A percentile compares a stretch with the other conserved stretches of the same genome.
Evolutionary conservation across 108 stramenopile species (phyloP).

Genomic region (Bacterosira constricta): DNA sequence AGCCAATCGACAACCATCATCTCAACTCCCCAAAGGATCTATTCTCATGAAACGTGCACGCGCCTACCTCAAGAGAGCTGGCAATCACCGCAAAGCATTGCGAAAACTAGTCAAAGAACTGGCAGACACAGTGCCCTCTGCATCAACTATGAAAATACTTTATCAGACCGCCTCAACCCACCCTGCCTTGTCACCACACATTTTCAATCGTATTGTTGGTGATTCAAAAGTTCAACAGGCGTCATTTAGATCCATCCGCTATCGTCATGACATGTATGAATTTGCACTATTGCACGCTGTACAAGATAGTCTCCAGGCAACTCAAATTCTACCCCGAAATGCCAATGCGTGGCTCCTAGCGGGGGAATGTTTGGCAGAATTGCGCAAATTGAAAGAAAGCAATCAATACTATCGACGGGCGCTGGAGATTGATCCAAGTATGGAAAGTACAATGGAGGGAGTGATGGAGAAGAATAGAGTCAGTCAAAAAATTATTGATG

Average conservation of each 20-base stretch:
- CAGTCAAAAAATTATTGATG: constrained; percentile 66
- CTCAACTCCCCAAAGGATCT: constrained; percentile 54
- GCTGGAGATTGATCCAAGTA: constrained; percentile 56
- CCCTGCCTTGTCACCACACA: constrained; percentile 43
- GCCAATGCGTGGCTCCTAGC: constrained; percentile 64
- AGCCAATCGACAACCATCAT: constrained; percentile 12
- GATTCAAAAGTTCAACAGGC: constrained; percentile 56
- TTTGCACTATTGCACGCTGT: constrained; percentile 74
- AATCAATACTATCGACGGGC: constrained; percentile 69
- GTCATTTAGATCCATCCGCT: constrained; percentile 62
- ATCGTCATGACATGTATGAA: constrained; percentile 84
- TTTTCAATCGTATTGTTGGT: constrained; percentile 48
- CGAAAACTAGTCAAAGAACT: constrained; percentile 52
- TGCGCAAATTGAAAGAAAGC: constrained; percentile 76
- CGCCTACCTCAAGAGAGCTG: constrained; percentile 66
- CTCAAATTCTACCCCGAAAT: constrained; percentile 65
- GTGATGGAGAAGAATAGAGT: constrained; percentile 55
- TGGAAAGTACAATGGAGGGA: constrained; percentile 44
- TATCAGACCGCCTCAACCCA: constrained; percentile 51
- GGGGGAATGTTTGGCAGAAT: constrained; percentile 67
- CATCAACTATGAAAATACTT: constrained; percentile 45
- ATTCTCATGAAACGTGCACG: constrained; percentile 68
- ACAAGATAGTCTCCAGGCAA: constrained; percentile 71
- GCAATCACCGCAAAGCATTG: constrained; percentile 56
- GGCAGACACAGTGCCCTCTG: constrained; percentile 48